Percentiles rank a stretch among this genome's conserved stretches.
Evolutionary conservation across 768 basidiomycete genomes (phyloP).

Genomic region (Sarcomyxa edulis): DNA sequence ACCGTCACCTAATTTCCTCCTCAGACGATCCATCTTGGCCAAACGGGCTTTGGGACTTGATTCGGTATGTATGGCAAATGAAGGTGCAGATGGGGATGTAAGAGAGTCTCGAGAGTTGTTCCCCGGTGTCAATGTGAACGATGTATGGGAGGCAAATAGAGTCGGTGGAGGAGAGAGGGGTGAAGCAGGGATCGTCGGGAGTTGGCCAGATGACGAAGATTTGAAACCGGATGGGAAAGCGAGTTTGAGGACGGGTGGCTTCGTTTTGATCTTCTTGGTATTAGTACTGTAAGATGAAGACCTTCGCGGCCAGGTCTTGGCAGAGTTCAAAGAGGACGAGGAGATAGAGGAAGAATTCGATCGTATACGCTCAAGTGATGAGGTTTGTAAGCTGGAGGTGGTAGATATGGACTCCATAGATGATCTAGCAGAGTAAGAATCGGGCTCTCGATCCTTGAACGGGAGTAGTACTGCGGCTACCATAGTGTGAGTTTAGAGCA

Average conservation of each 20-base stretch:
- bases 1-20: slow-evolving; percentile 56
- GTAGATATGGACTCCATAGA: slow-evolving; percentile 11
- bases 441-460: neutral
- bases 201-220: slow-evolving; percentile 16
- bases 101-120: slow-evolving; percentile 19
- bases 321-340: slow-evolving; percentile 8
- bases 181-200: slow-evolving; percentile 25
- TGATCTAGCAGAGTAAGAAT: neutral
- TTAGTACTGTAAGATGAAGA: neutral
- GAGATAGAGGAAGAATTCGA: slow-evolving; percentile 17
- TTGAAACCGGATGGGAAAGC: slow-evolving; percentile 6
- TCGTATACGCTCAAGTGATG: too few species aligned
- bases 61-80: slow-evolving; percentile 36
- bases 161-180: slow-evolving; percentile 9
- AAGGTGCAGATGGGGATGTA: slow-evolving; percentile 16
- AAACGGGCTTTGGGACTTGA: slow-evolving; percentile 35
- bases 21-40: slow-evolving; percentile 59
- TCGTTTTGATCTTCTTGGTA: neutral
- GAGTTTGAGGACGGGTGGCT: slow-evolving; percentile 15
- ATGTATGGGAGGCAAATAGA: slow-evolving; percentile 10
- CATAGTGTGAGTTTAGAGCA: slow-evolving; percentile 1
- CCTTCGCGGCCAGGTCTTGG: slow-evolving; percentile 7
- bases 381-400: slow-evolving; percentile 3
- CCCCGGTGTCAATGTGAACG: slow-evolving; percentile 6
- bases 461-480: neutral